phyloP scores from a whole-genome alignment of 257 asterid species.

The Parsonsia alboflavescens region DNA sequence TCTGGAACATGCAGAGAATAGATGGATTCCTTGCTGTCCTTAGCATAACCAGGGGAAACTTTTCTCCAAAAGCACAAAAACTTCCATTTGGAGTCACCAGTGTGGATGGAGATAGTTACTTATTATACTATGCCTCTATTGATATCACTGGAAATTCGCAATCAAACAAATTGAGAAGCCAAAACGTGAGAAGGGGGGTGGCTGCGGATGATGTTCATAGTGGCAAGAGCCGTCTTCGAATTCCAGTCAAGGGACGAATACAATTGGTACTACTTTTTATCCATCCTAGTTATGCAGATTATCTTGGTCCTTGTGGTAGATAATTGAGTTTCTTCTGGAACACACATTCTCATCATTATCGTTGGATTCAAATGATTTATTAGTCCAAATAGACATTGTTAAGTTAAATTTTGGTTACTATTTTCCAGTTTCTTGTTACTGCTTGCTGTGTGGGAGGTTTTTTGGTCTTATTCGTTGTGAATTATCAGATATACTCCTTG shows the following conservation, averaged over 20 bases:
- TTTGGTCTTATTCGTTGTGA: neutral
- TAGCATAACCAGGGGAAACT: constrained; percentile 60
- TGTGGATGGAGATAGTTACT: constrained; percentile 62
- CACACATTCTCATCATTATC: neutral
- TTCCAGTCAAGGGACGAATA: constrained; percentile 78
- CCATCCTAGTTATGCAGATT: constrained; percentile 4
- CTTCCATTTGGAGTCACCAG: constrained; percentile 77
- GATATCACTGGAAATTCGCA: constrained; percentile 43
- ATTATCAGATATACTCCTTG: neutral
- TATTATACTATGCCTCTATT: constrained; percentile 66
- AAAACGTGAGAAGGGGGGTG: constrained; percentile 29
- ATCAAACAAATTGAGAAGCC: constrained; percentile 34
- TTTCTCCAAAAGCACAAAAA: constrained; percentile 68
- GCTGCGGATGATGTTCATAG: constrained; percentile 29
- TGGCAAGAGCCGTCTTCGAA: constrained; percentile 46
- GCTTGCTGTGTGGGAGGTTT: neutral
- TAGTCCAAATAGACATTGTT: neutral
- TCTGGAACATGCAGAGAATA: constrained; percentile 45
- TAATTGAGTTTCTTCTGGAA: neutral
- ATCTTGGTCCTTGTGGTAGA: neutral
- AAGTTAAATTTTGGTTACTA: neutral
- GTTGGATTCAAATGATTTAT: neutral
- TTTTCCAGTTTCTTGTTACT: neutral
- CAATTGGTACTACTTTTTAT: constrained; percentile 51
- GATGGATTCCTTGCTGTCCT: constrained; percentile 83